Base-by-base conservation (phyloP, 2,329 filamentous ascomycete species). In the Dactylonectria estremocensis region DNA sequence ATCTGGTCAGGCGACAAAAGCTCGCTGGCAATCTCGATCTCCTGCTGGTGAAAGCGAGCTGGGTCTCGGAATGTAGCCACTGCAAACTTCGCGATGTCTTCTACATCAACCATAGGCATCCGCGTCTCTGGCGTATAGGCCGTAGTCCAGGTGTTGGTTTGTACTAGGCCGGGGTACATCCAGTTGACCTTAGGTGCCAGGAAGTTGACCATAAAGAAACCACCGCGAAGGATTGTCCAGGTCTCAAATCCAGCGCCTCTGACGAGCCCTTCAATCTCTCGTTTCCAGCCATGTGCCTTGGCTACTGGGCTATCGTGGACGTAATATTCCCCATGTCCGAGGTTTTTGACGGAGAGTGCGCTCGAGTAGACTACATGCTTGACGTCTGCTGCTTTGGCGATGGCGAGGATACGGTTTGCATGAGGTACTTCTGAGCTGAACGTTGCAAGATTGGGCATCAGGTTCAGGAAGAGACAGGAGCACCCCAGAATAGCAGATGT, bases 161-260 rank as follows among this genome's bases (percentile, higher is more conserved):
- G 14, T 1, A 28, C 37, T 14, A 46, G 14, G 3, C 8, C 6
- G 16, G 54, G 54, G 37, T 14, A 57, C 54, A 57, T 57, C 35
- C 43, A 28, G 53, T 55, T 55, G 11, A 57, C 54, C 16, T 57
- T 57, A 22, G 37, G 22, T 16, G 37, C 13, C 3, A 57, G 37
- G 24, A 57, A 57, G 22, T 57, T 57, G 37, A 46, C 54, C 54
- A 57, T 57, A 37, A 57, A 57, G 37, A 45, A 57, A 2, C 54
- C 37, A 8, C 13, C 13, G 35, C 54, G 35, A 28, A 57, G 37
- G 20, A 57, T 57, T 6, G 37, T 57, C 54, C 54, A 57, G 11
- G 16, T n/a, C 13, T 57, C 54, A n/a, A 57, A 57, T 3, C 40
- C 37, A 13, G 54, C 54, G 3, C 16, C 22, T 45, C 10, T 31